Percentiles rank a stretch among this genome's conserved stretches.
These are phyloP conservation scores for Amanita polypyramis DNA, from an alignment of 768 basidiomycete species.

Conservation along the genomic window DNA sequence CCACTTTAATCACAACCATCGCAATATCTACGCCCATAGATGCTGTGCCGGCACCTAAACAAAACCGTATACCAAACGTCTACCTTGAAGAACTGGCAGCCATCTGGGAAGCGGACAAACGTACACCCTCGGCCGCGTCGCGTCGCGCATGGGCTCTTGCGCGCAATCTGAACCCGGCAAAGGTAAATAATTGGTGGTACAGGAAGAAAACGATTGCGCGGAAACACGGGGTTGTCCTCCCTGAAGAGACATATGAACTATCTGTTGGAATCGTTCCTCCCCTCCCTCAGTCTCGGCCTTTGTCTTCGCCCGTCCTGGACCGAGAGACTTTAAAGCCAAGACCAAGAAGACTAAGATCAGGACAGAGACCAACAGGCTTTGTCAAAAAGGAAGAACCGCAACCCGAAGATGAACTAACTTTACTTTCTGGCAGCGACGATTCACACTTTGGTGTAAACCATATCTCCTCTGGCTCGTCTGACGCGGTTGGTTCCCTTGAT, in stretches of 20 bases:
- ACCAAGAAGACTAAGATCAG: too few species aligned
- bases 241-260: conserved; percentile 26
- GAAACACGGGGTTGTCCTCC: conserved; percentile 18
- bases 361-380: too few species aligned
- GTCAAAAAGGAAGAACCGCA: background rate
- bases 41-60: background rate
- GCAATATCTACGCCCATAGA: background rate
- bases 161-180: conserved; percentile 21
- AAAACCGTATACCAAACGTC: background rate
- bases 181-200: conserved; percentile 29
- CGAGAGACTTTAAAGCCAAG: background rate
- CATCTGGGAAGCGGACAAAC: conserved; percentile 26
- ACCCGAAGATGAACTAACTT: background rate
- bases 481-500: background rate
- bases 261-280: conserved; percentile 23
- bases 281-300: background rate
- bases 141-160: conserved; percentile 29
- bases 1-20: background rate
- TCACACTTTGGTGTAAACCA: background rate
- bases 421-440: background rate
- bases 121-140: conserved; percentile 26
- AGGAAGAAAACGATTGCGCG: conserved; percentile 21
- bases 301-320: background rate
- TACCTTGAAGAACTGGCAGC: conserved; percentile 21
- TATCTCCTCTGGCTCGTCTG: background rate